phyloP scores from a whole-genome alignment of 2,329 filamentous ascomycete species.

The Sphaerulina vaccinii region DNA sequence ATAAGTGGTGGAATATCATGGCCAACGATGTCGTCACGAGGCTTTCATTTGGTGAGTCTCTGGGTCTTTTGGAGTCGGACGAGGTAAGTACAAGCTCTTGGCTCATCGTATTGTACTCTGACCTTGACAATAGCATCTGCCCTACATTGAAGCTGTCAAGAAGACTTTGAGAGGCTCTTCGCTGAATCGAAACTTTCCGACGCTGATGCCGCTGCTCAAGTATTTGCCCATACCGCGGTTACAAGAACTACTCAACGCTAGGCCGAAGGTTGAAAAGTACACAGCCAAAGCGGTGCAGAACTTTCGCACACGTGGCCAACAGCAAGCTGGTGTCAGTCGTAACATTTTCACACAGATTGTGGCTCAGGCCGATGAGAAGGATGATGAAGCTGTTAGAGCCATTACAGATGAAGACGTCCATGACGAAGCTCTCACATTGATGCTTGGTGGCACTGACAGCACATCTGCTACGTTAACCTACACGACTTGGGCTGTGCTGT shows the following conservation, averaged over 20 bases:
- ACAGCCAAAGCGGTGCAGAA: slow-evolving; percentile 22
- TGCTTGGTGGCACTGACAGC: slow-evolving; percentile 32
- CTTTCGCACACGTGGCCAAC: slow-evolving; percentile 13
- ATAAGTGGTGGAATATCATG: slow-evolving; percentile 43
- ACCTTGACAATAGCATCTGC: slow-evolving; percentile 11
- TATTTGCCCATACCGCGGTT: slow-evolving; percentile 19
- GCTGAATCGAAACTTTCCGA: slow-evolving; percentile 22
- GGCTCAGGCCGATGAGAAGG: slow-evolving; percentile 20
- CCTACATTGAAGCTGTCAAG: slow-evolving; percentile 22
- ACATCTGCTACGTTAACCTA: slow-evolving; percentile 34
- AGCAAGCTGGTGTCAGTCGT: slow-evolving; percentile 10
- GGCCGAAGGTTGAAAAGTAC: slow-evolving; percentile 22
- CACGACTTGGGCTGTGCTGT: slow-evolving; percentile 30
- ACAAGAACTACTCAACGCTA: slow-evolving; percentile 20
- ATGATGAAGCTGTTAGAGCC: slow-evolving; percentile 14
- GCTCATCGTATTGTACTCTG: not conserved
- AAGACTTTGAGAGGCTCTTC: slow-evolving; percentile 20
- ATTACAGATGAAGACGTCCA: slow-evolving; percentile 29
- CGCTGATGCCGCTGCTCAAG: slow-evolving; percentile 19
- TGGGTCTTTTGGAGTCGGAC: slow-evolving; percentile 36
- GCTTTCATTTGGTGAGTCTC: slow-evolving; percentile 41
- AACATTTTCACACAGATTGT: slow-evolving; percentile 26
- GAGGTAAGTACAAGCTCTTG: slow-evolving; percentile 8
- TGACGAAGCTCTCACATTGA: slow-evolving; percentile 29
- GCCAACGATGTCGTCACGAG: slow-evolving; percentile 41